Percentiles rank a stretch among this genome's conserved stretches.
phyloP scores from a whole-genome alignment of 148 eudicot species.

The Silene conica region DNA sequence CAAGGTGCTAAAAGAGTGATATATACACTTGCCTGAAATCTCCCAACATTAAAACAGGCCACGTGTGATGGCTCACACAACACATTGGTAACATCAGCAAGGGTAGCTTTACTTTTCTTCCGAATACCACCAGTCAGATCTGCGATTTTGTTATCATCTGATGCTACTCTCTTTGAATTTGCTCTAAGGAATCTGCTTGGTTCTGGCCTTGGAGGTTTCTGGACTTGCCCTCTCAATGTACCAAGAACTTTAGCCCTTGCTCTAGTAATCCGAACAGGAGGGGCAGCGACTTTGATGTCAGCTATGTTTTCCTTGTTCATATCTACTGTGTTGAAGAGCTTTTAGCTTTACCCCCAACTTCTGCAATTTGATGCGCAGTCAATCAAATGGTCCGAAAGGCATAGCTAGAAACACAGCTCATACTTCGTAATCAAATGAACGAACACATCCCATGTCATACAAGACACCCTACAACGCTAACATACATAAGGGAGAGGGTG shows the following conservation, averaged over 20 bases:
- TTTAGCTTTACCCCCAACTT: conserved; percentile 28
- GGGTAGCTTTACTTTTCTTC: conserved; percentile 61
- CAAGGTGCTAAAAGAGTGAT: background rate
- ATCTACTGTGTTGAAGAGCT: conserved; percentile 33
- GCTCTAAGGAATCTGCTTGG: conserved; percentile 36
- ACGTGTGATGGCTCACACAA: conserved; percentile 33
- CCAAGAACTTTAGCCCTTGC: conserved; percentile 68
- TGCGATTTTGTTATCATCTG: conserved; percentile 46
- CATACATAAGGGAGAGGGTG: too few species aligned
- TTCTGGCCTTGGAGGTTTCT: conserved; percentile 42
- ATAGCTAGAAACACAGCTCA: background rate
- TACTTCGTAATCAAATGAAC: too few species aligned
- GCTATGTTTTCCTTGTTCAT: conserved; percentile 46
- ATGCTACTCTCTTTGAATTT: conserved; percentile 47
- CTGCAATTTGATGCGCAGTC: conserved; percentile 14
- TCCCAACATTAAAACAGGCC: conserved; percentile 33
- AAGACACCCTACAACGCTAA: too few species aligned
- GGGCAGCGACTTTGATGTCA: conserved; percentile 33
- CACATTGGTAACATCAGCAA: conserved; percentile 66
- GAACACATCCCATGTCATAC: too few species aligned
- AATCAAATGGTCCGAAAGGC: background rate
- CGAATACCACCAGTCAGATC: conserved; percentile 29
- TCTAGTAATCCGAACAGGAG: conserved; percentile 51
- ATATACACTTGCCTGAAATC: conserved; percentile 37
- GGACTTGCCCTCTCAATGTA: conserved; percentile 36